These are phyloP conservation scores for Penicillium sp. DNA, from an alignment of 2,329 filamentous ascomycete species.

Conservation along the genomic window DNA sequence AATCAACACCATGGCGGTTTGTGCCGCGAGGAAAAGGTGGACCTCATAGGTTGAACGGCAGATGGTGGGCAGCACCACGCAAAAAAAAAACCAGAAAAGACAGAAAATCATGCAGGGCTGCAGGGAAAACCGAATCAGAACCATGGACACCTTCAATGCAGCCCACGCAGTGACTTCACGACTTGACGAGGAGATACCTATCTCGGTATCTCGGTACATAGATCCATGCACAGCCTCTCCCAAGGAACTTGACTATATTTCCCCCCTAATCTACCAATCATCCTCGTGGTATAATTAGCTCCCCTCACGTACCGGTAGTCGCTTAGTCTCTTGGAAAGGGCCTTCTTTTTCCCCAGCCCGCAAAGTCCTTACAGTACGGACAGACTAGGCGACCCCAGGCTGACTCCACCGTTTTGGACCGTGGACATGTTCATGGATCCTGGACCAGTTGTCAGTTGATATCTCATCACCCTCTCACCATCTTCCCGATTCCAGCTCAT, in stretches of 20 bases:
- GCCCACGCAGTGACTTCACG: constrained; percentile 7
- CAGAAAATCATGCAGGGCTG: background rate
- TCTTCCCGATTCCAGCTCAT: too few species aligned
- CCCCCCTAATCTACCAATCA: too few species aligned
- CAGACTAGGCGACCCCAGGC: background rate
- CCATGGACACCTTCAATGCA: constrained; percentile 5
- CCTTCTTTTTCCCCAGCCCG: background rate
- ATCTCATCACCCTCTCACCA: too few species aligned
- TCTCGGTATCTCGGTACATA: background rate
- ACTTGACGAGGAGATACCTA: too few species aligned
- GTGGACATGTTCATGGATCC: too few species aligned
- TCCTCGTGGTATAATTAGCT: constrained; percentile 14
- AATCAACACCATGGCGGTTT: constrained; percentile 17
- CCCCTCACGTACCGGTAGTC: too few species aligned
- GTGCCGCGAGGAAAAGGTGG: constrained; percentile 17
- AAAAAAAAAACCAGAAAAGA: constrained; percentile 3
- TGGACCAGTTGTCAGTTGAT: too few species aligned
- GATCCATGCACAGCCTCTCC: too few species aligned
- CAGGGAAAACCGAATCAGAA: constrained; percentile 1
- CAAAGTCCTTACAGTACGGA: background rate
- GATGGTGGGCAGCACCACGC: too few species aligned
- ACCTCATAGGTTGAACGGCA: constrained; percentile 5
- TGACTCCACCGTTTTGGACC: too few species aligned
- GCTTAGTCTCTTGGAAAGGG: constrained; percentile 8
- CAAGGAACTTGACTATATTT: too few species aligned